Percentiles rank a stretch among this genome's conserved stretches.
Evolutionary conservation across 2,329 filamentous ascomycete genomes (phyloP).

Genomic region (Ophiostoma himal-ulmi): DNA sequence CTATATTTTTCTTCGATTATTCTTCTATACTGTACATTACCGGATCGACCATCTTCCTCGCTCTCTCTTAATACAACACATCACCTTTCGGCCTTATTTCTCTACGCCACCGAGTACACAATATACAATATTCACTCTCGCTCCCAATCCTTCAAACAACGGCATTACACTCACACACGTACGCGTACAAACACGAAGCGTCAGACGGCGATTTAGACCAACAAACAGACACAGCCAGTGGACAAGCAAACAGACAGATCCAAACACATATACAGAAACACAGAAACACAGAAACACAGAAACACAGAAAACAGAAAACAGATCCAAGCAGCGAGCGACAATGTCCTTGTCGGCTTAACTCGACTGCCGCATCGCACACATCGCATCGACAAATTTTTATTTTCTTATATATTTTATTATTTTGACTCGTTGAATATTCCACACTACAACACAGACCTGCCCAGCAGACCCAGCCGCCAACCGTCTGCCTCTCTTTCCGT

Average conservation of each 20-base stretch:
- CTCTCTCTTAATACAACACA: slow-evolving; percentile 5
- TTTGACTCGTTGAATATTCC: background rate
- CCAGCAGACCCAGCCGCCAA: background rate
- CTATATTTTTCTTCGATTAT: background rate
- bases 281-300: background rate
- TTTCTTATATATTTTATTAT: background rate
- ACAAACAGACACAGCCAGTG: background rate
- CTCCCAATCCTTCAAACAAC: background rate
- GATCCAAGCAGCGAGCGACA: background rate
- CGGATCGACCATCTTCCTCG: background rate
- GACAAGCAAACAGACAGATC: background rate
- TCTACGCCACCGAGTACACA: background rate
- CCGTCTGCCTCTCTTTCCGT: background rate
- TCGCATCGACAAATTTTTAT: background rate
- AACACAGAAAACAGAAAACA: background rate
- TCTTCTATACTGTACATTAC: background rate
- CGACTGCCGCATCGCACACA: background rate
- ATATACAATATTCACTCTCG: background rate
- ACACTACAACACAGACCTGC: background rate
- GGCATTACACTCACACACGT: background rate
- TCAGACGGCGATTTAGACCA: background rate
- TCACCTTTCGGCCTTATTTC: background rate
- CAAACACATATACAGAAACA: background rate
- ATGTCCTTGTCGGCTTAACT: slow-evolving; percentile 3
- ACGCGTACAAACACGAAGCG: background rate